Base-by-base conservation (phyloP, 441 rosid genomes). In the Flueggea neowawraea region DNA sequence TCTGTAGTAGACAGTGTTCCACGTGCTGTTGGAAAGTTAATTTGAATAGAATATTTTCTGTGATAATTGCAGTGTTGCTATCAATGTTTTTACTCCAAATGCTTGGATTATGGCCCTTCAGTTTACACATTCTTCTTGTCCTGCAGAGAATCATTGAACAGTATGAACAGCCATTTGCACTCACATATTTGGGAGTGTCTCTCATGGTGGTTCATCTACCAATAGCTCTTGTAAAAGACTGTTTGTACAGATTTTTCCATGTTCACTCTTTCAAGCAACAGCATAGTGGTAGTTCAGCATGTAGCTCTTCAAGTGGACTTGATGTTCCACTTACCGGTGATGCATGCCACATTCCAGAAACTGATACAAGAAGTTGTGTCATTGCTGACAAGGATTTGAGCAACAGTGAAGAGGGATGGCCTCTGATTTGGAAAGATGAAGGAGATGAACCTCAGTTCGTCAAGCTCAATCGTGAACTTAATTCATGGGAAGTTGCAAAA, bases 181-280 rank as follows among this genome's bases (percentile, higher is more conserved):
- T 86, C 41, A 78, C 92, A 5, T 86, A 83, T 39, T 73, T 84
- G 12, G 85, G 85, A n/a, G 80, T 80, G 67, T 86, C 89, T 62
- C 89, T 86, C 47, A 82, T 86, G 89, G 76, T 74, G 17, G 72
- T 82, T 47, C 79, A 68, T 71, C 62, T 86, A 57, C 92, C 92
- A 44, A 15, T 84, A 48, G 62, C 86, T 0, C 16, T 78, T 49
- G 14, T 82, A 14, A 82, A 60, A 71, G 85, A 80, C 55, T 67
- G 85, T 66, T 62, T 81, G 36, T 67, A 75, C 69, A 66, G 73
- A 58, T 65, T 73, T 10, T 33, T 53, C 31, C 60, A 54, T n/a
- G 31, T 32, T 31, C 56, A 61, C 43, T 52, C 52, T 14, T 54
- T 60, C 6, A 69, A 50, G 57, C 68, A 63, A 5, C 43, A 58